Evolutionary conservation across 1,284 basidiomycete genomes (phyloP).

Genomic region (Schizophyllum amplum): DNA sequence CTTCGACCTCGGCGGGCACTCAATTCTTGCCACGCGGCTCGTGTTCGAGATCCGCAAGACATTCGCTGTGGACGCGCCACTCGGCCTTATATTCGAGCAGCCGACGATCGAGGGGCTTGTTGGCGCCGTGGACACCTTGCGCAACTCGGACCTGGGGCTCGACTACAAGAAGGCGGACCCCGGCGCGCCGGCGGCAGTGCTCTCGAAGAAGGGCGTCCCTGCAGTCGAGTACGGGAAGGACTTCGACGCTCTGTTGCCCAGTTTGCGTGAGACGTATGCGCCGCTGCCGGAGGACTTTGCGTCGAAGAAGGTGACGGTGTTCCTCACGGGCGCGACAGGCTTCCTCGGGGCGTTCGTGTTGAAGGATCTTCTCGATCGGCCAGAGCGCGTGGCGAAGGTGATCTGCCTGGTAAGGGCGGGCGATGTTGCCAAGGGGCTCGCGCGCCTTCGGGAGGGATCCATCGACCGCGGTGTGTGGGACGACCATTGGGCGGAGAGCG

Average conservation of each 20-base stretch:
- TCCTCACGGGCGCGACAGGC: constrained; percentile 96
- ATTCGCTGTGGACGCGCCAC: constrained; percentile 87
- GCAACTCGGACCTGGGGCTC: constrained; percentile 78
- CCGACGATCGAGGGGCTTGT: constrained; percentile 86
- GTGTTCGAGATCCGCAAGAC: constrained; percentile 95
- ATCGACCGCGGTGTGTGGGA: constrained; percentile 89
- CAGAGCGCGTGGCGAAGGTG: constrained; percentile 71
- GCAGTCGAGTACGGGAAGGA: constrained; percentile 74
- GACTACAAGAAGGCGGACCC: constrained; percentile 27
- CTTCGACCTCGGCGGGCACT: constrained; percentile 98
- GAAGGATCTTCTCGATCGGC: constrained; percentile 65
- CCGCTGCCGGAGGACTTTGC: constrained; percentile 45
- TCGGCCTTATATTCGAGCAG: constrained; percentile 90
- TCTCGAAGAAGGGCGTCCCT: constrained; percentile 14
- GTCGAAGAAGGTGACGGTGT: constrained; percentile 62
- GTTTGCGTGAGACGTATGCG: constrained; percentile 56
- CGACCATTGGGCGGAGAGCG: constrained; percentile 72
- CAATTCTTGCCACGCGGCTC: constrained; percentile 93
- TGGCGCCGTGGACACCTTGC: constrained; percentile 68
- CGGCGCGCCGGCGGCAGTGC: not conserved
- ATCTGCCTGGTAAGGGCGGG: constrained; percentile 86
- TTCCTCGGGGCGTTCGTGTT: constrained; percentile 95
- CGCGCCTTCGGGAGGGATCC: constrained; percentile 71
- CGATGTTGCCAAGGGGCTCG: constrained; percentile 55
- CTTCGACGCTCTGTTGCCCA: constrained; percentile 54